A percentile compares a stretch with the other conserved stretches of the same genome.
Evolutionary conservation across 768 basidiomycete genomes (phyloP).

Genomic region (Sarcodon aspratus): DNA sequence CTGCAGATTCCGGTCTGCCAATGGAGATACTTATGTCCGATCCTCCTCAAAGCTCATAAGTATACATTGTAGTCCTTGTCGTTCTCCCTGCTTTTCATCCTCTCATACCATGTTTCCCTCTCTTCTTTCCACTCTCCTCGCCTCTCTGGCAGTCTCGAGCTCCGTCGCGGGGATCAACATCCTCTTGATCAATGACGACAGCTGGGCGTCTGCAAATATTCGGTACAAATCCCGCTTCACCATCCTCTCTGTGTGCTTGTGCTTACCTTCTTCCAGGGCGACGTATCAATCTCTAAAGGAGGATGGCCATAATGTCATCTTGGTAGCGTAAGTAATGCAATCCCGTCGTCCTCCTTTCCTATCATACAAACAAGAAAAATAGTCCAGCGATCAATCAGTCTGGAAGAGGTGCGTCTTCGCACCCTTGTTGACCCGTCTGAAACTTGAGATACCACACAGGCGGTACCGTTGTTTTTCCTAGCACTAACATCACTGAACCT

Average conservation of each 20-base stretch:
- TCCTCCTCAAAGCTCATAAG: too few species aligned
- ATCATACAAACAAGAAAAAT: neutral
- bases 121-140: too few species aligned
- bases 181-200: constrained; percentile 20
- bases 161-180: constrained; percentile 15
- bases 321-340: constrained; percentile 13
- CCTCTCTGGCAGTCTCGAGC: constrained; percentile 2
- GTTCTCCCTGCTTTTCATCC: too few species aligned
- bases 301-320: constrained; percentile 18
- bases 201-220: constrained; percentile 22
- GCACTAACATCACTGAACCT: constrained; percentile 17
- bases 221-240: constrained; percentile 7
- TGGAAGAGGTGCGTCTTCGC: too few species aligned
- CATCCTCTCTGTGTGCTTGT: neutral
- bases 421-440: too few species aligned
- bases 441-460: too few species aligned
- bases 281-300: constrained; percentile 15
- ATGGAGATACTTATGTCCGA: too few species aligned
- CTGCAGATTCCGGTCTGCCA: too few species aligned
- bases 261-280: constrained; percentile 9
- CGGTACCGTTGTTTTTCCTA: constrained; percentile 18
- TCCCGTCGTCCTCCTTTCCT: too few species aligned
- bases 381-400: constrained; percentile 21
- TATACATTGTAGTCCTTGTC: too few species aligned
- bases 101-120: too few species aligned